Percentiles rank a stretch among this genome's conserved stretches.
phyloP scores from a whole-genome alignment of 345 rosid species.

The Aquilaria yunnanensis region DNA sequence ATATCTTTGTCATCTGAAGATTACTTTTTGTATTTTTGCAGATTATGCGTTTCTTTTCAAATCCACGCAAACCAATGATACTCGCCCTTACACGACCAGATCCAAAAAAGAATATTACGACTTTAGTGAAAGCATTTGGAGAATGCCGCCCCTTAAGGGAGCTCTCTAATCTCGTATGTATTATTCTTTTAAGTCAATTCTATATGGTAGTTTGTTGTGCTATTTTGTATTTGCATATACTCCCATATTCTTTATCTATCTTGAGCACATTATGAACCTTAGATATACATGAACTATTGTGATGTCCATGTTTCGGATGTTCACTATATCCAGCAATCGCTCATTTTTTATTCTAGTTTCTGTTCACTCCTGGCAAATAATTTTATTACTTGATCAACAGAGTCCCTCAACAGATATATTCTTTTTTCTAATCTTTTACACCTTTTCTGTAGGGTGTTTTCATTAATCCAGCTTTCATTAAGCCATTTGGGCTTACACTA shows the following conservation, averaged over 20 bases:
- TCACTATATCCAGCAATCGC: too few relatives aligned
- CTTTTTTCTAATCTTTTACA: constrained; percentile 10
- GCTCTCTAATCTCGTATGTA: constrained; percentile 89
- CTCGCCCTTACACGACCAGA: constrained; percentile 99
- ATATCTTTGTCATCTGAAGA: too few relatives aligned
- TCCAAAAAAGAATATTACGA: constrained; percentile 97
- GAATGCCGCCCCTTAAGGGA: constrained; percentile 97
- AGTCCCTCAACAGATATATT: too few relatives aligned
- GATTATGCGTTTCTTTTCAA: constrained; percentile 97
- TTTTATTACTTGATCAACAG: too few relatives aligned
- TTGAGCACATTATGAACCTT: too few relatives aligned
- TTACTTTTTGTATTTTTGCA: constrained; percentile 31
- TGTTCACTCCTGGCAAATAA: too few relatives aligned
- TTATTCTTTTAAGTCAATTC: too few relatives aligned
- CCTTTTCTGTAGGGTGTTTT: constrained; percentile 72
- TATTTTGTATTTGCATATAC: too few relatives aligned
- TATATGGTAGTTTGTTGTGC: too few relatives aligned
- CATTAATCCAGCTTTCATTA: constrained; percentile 97
- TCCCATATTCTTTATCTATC: too few relatives aligned
- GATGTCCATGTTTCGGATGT: too few relatives aligned
- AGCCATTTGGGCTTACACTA: constrained; percentile 97
- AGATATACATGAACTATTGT: too few relatives aligned
- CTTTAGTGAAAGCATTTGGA: constrained; percentile 97
- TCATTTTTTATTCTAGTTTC: not conserved
- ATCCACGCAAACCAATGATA: constrained; percentile 95